phyloP scores from a whole-genome alignment of 2,329 filamentous ascomycete species.

The Polychaeton citri region DNA sequence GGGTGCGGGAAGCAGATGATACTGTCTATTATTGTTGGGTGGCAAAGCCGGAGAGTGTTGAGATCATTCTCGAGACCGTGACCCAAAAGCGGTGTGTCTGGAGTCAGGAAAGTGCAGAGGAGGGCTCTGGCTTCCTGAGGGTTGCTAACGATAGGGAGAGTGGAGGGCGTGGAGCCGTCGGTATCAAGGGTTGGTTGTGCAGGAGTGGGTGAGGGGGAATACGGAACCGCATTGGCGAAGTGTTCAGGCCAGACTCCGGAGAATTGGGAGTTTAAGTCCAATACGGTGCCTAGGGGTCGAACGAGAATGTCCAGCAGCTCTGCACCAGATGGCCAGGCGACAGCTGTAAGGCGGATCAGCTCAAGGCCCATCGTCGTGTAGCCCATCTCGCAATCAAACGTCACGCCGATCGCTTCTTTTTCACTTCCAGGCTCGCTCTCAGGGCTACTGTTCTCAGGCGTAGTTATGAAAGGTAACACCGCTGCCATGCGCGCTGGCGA shows the following conservation, averaged over 20 bases:
- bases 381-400: constrained; percentile 95
- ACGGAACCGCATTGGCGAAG: constrained; percentile 54
- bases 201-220: constrained; percentile 11
- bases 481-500: constrained; percentile 64
- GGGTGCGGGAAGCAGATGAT: constrained; percentile 71
- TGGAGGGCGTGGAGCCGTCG: constrained; percentile 4
- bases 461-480: constrained; percentile 66
- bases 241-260: constrained; percentile 76
- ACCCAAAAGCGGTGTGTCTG: constrained; percentile 72
- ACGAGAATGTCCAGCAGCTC: constrained; percentile 75
- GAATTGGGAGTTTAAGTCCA: constrained; percentile 86
- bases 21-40: constrained; percentile 75
- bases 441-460: constrained; percentile 50
- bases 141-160: constrained; percentile 60
- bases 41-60: constrained; percentile 70
- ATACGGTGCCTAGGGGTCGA: constrained; percentile 64
- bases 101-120: constrained; percentile 61
- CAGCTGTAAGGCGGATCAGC: constrained; percentile 76
- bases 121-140: constrained; percentile 62
- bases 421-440: constrained; percentile 18
- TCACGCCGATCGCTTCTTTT: constrained; percentile 42
- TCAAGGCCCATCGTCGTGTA: constrained; percentile 84
- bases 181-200: constrained; percentile 1
- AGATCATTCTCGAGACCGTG: constrained; percentile 95
- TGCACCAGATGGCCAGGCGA: constrained; percentile 69